Conservation (phyloP, 495 filamentous ascomycete genomes). For the Trypethelium eluteriae region DNA sequence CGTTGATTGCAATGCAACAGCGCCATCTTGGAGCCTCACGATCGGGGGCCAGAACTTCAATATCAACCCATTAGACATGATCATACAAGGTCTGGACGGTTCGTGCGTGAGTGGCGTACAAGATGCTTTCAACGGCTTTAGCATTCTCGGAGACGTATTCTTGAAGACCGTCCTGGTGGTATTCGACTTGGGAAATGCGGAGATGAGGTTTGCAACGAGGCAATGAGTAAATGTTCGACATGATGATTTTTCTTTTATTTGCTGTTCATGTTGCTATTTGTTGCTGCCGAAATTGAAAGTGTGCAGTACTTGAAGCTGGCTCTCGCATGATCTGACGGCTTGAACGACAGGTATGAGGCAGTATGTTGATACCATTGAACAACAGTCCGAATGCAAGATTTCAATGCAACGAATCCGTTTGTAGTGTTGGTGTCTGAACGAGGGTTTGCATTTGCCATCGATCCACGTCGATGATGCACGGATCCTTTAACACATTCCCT, state of each 20-base stretch:
- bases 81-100: slow-evolving; percentile 34
- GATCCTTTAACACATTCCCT: too few species aligned
- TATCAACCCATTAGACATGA: slow-evolving; percentile 50
- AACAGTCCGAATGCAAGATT: not conserved
- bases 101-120: slow-evolving; percentile 26
- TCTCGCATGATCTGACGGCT: not conserved
- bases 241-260: not conserved
- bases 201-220: slow-evolving; percentile 44
- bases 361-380: not conserved
- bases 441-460: too few species aligned
- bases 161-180: slow-evolving; percentile 57
- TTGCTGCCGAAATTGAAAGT: not conserved
- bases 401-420: too few species aligned
- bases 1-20: slow-evolving; percentile 48
- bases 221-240: slow-evolving; percentile 4
- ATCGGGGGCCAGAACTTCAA: slow-evolving; percentile 45
- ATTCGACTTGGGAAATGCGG: slow-evolving; percentile 51
- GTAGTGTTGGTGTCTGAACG: too few species aligned
- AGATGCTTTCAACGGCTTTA: slow-evolving; percentile 18
- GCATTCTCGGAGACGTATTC: slow-evolving; percentile 55
- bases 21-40: slow-evolving; percentile 47
- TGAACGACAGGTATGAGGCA: not conserved
- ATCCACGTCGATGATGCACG: too few species aligned
- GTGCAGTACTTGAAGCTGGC: not conserved
- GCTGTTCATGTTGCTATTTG: slow-evolving; percentile 3